phyloP scores from a whole-genome alignment of 148 eudicot genomes.

The Rhododendron simsii region DNA sequence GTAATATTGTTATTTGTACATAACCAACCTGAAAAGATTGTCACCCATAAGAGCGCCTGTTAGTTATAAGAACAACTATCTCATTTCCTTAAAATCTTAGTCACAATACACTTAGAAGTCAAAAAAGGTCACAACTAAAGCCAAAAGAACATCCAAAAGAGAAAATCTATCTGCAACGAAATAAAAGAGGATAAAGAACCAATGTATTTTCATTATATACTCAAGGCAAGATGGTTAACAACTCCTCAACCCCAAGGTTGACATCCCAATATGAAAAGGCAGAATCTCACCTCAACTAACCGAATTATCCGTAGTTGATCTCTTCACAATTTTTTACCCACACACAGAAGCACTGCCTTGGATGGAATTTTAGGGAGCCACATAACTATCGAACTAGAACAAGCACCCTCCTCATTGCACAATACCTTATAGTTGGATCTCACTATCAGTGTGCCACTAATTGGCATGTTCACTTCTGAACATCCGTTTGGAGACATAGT shows the following conservation, averaged over 20 bases:
- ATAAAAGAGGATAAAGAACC: background rate
- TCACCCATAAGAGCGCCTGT: background rate
- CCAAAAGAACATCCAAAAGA: background rate
- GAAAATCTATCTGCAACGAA: background rate
- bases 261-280: background rate
- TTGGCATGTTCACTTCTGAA: background rate
- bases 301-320: background rate
- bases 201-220: no score
- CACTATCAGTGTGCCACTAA: background rate
- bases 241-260: background rate
- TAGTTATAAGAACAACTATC: background rate
- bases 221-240: background rate
- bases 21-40: background rate
- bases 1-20: background rate
- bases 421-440: background rate
- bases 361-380: constrained; percentile 1
- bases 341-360: background rate
- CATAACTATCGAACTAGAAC: background rate
- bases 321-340: background rate
- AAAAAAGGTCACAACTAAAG: background rate
- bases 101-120: background rate
- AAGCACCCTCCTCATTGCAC: background rate
- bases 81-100: background rate
- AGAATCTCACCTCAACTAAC: background rate
- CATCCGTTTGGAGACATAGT: background rate